Base-by-base conservation (phyloP, 1,284 basidiomycete species). In the Thecaphora thlaspeos region DNA sequence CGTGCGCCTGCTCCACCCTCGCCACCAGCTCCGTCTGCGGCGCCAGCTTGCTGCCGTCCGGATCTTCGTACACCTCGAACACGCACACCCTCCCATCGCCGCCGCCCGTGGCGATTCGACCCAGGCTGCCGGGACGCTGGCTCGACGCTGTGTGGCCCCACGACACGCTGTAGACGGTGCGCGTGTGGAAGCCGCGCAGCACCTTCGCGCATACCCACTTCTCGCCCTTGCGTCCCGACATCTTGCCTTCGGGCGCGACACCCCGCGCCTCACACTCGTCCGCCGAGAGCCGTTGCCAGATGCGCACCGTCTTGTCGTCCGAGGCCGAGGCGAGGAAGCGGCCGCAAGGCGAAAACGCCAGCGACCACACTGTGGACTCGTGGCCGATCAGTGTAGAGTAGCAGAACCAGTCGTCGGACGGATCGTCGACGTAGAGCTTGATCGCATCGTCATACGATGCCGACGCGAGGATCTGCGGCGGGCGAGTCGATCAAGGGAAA, bases 401-500 rank as follows among this genome's bases (percentile, higher is more conserved):
- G 71, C 87, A 88, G 77, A 86, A 92, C 91, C 95, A 97, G 78
- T 98, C 94, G 65, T 94, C 91, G 19, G 86, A 85, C 0, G 91
- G 91, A 77, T 98, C 94, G 77, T 97, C 93, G 53, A 89, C 81
- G 79, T 95, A 94, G 22, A 98, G 84, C 71, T 91, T 91, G 78
- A 99, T 90, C 8, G 89, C 90, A 72, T 97, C 91, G 77, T 99
- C 95, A 80, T 98, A 99, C 0, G 92, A 96, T 10, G 87, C 91
- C 4, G 92, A 96, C 11, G 94, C 95, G 48, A 99, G 87, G 51
- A 97, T 88, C 55, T 55, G 30, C 68, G 57, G 72, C 80, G 23
- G 32, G 38, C 28, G 14, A 30, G 28, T 7, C 8, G 5, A 28
- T 34, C 17, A 7, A 17, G 18, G 9, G 32, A 19, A n/a, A n/a